A percentile compares a stretch with the other conserved stretches of the same genome.
Conservation (phyloP, 257 asterid species). For the Rhazya stricta region DNA sequence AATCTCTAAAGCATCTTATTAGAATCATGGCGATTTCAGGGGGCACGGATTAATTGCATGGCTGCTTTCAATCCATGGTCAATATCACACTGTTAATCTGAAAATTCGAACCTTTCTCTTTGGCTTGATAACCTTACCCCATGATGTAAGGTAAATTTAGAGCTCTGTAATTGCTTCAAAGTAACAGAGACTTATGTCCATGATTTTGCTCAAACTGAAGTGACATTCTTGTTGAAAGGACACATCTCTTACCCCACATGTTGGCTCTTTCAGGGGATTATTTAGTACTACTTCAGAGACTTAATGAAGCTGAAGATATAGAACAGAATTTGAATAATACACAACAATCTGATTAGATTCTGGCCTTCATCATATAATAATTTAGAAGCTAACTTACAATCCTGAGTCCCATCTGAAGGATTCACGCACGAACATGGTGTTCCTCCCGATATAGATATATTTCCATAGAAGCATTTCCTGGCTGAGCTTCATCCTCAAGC, state of each 20-base stretch:
- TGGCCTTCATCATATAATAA: not conserved
- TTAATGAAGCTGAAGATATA: not conserved
- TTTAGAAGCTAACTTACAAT: not conserved
- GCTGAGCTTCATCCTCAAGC: conserved; percentile 5
- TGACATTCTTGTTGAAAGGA: not conserved
- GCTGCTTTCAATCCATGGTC: not conserved
- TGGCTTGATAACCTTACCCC: no score
- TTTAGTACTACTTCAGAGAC: not conserved
- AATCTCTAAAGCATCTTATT: not conserved
- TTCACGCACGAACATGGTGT: not conserved
- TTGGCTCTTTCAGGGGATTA: not conserved
- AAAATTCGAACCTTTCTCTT: not conserved
- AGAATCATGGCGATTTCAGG: not conserved
- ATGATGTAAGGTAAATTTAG: not conserved
- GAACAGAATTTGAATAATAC: not conserved
- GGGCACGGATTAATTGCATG: not conserved
- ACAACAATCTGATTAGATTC: not conserved
- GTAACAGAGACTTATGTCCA: not conserved
- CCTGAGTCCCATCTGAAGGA: not conserved
- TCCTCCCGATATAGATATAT: not conserved
- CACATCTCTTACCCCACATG: not conserved
- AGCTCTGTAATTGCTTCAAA: not conserved
- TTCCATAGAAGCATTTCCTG: not conserved
- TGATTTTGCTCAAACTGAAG: not conserved
- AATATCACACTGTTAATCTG: not conserved